Evolutionary conservation across 106 monocot species (phyloP).

Genomic region (Hemerocallis citrina): DNA sequence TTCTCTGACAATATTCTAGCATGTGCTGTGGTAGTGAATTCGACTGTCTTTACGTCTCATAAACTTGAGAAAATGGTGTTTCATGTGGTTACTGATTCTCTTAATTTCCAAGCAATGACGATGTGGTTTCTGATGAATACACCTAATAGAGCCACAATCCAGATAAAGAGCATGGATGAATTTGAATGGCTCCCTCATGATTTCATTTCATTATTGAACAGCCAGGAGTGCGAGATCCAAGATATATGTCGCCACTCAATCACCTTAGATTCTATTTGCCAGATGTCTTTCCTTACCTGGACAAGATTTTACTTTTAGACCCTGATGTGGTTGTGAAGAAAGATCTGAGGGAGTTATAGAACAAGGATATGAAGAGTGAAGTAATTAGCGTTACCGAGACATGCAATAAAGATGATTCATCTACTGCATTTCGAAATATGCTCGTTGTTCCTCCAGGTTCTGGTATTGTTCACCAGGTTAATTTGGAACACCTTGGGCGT

Average conservation of each 20-base stretch:
- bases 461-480: too few relatives aligned
- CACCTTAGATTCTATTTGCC: conserved; percentile 90
- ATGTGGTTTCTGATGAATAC: conserved; percentile 88
- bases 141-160: conserved; percentile 43
- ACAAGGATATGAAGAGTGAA: conserved; percentile 54
- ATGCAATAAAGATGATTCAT: conserved; percentile 25
- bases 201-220: conserved; percentile 43
- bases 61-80: conserved; percentile 63
- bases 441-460: too few relatives aligned
- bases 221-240: conserved; percentile 26
- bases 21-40: conserved; percentile 80
- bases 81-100: conserved; percentile 80
- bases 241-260: conserved; percentile 67
- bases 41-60: conserved; percentile 59
- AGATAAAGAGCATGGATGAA: conserved; percentile 54
- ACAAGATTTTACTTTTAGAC: conserved; percentile 74
- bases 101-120: conserved; percentile 78
- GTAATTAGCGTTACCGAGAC: conserved; percentile 64
- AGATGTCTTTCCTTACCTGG: conserved; percentile 64
- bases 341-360: conserved; percentile 62
- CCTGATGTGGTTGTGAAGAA: conserved; percentile 84
- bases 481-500: conserved; percentile 89
- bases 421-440: conserved; percentile 27
- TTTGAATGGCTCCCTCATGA: conserved; percentile 46
- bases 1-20: conserved; percentile 94